Evolutionary conservation across 2,329 filamentous ascomycete genomes (phyloP), one percentile per base, ranked within the genome.

Genomic region (Pseudogymnoascus sp.): DNA sequence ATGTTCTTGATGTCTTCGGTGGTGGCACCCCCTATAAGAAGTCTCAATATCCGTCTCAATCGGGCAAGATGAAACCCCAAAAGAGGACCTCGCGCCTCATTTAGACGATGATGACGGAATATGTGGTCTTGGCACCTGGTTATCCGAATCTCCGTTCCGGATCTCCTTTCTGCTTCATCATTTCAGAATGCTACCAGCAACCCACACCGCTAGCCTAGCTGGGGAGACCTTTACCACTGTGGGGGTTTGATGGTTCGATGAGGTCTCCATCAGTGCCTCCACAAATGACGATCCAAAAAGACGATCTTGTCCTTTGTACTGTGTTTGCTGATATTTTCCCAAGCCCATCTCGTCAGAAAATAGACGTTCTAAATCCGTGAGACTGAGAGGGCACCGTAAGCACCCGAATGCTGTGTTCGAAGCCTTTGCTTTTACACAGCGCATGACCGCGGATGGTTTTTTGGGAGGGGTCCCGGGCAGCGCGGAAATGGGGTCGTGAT

Each of bases 131-230:
- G 47, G 47, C 47, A 21, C 1, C 47, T 54, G 47, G 47, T 17
- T 29, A 54, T 54, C 47, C 47, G 47, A 54, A 54, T 54, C 47
- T 54, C 47, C 47, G 47, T 54, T 17, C 47, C 47, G n/a, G 47
- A 33, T 54, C 47, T 17, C 8, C 47, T 54, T 26, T 54, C 13
- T n/a, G 44, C 44, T 54, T 54, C 44, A 54, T 50, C 44, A 50
- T 50, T 50, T 50, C 44, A 31, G 26, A 31, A 50, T 31, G 26
- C 44, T 15, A 50, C 44, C 44, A 50, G 11, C 24, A 50, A 29
- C n/a, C 44, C 44, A 54, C 44, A 54, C n/a, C 26, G 26, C 44
- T 54, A 54, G 44, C 44, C 44, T 31, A 54, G 26, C 26, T 29
- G 13, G 29, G 29, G 29, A 5, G n/a, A 11, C 7, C 47, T 54